Conservation (phyloP, 768 basidiomycete species). For the Kwoniella bestiolae region DNA sequence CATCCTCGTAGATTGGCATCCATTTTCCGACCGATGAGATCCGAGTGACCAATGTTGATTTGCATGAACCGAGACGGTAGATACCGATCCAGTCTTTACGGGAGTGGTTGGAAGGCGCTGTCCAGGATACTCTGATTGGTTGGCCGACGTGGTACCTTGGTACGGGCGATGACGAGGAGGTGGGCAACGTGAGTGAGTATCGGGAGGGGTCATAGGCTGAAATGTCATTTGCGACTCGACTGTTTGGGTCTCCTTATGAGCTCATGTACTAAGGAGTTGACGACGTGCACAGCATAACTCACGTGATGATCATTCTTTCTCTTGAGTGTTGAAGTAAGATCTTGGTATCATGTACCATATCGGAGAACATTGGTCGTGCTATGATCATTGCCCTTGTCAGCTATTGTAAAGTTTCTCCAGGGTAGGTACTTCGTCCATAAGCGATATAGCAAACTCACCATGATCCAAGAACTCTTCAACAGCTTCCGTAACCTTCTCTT, state of each 20-base stretch:
- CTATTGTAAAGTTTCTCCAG: no score
- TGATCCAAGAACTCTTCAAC: conserved; percentile 91
- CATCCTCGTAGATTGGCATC: conserved; percentile 86
- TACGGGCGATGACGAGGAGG: conserved; percentile 52
- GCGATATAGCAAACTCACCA: conserved; percentile 64
- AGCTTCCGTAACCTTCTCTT: conserved; percentile 87
- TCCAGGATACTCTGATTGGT: conserved; percentile 82
- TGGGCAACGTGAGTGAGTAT: conserved; percentile 71
- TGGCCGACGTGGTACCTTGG: conserved; percentile 86
- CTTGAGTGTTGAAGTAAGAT: conserved; percentile 85
- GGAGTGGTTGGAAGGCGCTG: conserved; percentile 82
- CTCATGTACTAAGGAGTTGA: not conserved
- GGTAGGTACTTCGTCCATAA: no score
- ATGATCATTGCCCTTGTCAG: not conserved
- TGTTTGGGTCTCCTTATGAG: conserved; percentile 39
- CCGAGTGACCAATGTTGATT: conserved; percentile 77
- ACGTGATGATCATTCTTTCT: conserved; percentile 91
- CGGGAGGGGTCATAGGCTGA: conserved; percentile 77
- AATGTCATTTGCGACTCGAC: conserved; percentile 81
- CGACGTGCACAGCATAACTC: conserved; percentile 58
- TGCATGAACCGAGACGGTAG: conserved; percentile 76
- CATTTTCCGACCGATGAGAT: conserved; percentile 87
- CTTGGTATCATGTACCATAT: conserved; percentile 91
- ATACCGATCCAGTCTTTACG: conserved; percentile 96
- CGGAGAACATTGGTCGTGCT: conserved; percentile 88